Evolutionary conservation across 371 early-diverging fungal genomes (phyloP), one percentile per base, ranked within the genome.

Genomic region (Mortierella sp.): DNA sequence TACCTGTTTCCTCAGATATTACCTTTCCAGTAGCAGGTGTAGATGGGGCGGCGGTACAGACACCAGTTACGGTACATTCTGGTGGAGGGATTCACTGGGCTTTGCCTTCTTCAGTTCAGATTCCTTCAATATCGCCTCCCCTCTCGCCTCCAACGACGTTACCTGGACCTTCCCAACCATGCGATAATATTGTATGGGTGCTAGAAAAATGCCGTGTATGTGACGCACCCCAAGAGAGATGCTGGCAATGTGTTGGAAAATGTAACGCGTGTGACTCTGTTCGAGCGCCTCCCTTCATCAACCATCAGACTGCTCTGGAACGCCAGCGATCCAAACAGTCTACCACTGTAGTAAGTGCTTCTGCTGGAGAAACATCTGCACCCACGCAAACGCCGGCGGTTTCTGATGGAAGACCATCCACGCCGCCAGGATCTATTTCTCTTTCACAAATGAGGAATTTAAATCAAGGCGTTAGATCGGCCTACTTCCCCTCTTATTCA

Each of bases 381-480:
- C 20, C 30, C 0, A 26, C 1, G 30, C 52, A 54, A 20, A 20
- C 4, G 5, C n/a, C 47, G 8, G 3, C 16, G 1, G 40, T 2
- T 1, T n/a, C 52, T 0, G 14, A 12, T 32, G 22, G 58, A 3
- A 60, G 79, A 62, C 74, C 79, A 0, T 12, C 22, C 11, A 78
- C 79, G 2, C 79, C 79, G 0, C 79, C 79, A 1, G 79, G 79
- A 45, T 78, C 79, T 0, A 78, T 78, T 26, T 78, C 79, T 4
- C 67, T 78, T 3, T 66, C 71, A 24, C 74, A 67, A 40, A 60
- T 78, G 74, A 12, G 67, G 5, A 67, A 73, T 22, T 37, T 64
- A 3, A 12, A 30, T 3, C 22, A 37, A n/a, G 55, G 47, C 9
- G 37, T 78, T 6, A 16, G 59, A 16, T 70, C 79, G 0, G 74